Evolutionary conservation across 129 eudicot species (phyloP).

Genomic region (Flaveria linearis): DNA sequence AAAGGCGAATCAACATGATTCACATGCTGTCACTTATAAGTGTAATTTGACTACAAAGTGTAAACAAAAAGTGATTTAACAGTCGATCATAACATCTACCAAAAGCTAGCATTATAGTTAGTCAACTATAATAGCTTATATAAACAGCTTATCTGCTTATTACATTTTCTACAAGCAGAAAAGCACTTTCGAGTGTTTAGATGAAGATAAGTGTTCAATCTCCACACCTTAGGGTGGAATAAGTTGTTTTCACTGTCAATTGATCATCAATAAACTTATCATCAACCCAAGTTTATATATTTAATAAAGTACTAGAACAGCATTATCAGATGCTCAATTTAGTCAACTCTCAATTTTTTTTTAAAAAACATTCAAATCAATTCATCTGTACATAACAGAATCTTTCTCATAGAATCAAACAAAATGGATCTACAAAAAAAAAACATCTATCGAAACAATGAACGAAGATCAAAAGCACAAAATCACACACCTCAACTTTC

Average conservation of each 20-base stretch:
- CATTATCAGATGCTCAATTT: not conserved
- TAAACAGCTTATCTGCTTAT: not conserved
- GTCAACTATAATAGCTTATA: not conserved
- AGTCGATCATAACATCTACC: not conserved
- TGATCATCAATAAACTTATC: not conserved
- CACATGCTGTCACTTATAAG: not conserved
- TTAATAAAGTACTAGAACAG: not conserved
- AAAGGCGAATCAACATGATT: conserved; percentile 7
- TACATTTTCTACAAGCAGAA: not conserved
- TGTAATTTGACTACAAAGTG: conserved; percentile 3
- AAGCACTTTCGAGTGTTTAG: not conserved
- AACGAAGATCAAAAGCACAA: not conserved
- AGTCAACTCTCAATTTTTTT: conserved; percentile 4
- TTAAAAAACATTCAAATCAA: not conserved
- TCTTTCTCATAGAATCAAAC: not conserved
- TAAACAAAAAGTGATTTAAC: not conserved
- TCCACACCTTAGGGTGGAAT: not conserved
- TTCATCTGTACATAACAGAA: not conserved
- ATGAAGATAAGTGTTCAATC: not conserved
- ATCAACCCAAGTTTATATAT: not conserved
- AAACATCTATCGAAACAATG: not conserved
- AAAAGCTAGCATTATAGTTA: conserved; percentile 1
- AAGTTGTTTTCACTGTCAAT: not conserved
- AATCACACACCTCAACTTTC: conserved; percentile 51
- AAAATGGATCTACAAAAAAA: not conserved